Evolutionary conservation across 2,329 filamentous ascomycete genomes (phyloP), one percentile per base, ranked within the genome.

Genomic region (Cercospora sp.): DNA sequence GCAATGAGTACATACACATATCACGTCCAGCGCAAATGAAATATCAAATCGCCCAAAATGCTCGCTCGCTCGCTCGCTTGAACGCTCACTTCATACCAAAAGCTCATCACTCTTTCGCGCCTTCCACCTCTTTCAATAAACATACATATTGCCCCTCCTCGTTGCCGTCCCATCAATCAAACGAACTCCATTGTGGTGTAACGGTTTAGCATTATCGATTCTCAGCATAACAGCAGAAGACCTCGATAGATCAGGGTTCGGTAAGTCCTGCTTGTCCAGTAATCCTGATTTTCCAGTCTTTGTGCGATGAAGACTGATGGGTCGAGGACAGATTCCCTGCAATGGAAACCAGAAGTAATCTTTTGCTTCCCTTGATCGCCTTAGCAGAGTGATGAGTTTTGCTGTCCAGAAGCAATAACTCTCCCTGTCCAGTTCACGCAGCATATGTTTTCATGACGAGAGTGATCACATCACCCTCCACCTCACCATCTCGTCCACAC

Each of bases 401-500:
- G 55, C 30, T 59, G 23, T 23, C 28, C 55, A 36, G 55, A 59
- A 59, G 31, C 55, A 58, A 28, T n/a, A n/a, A n/a, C n/a, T n/a
- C n/a, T n/a, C 28, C 28, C 28, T 28, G 3, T 6, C 12, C 36
- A 40, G 8, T 12, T n/a, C 16, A 13, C 5, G 12, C 16, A 13
- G 40, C n/a, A n/a, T 18, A n/a, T 6, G 28, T 28, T 28, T 4
- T 28, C 6, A 7, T 28, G 7, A 6, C 28, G 7, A 28, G 28
- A 28, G 7, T 28, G 28, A 7, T 28, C 28, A 28, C 28, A 28
- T 28, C 28, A 30, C 10, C 23, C 58, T 23, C 53, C 31, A 36
- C 20, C 64, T 66, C 59, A 75, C 72, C 18, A 78, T 73, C 16
- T 66, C 62, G 16, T 81, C 79, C 66, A 89, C 78, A 7, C 84